Percentiles rank a stretch among this genome's conserved stretches.
phyloP scores from a whole-genome alignment of 805 yeast species.

The Kodamaea sagamina region DNA sequence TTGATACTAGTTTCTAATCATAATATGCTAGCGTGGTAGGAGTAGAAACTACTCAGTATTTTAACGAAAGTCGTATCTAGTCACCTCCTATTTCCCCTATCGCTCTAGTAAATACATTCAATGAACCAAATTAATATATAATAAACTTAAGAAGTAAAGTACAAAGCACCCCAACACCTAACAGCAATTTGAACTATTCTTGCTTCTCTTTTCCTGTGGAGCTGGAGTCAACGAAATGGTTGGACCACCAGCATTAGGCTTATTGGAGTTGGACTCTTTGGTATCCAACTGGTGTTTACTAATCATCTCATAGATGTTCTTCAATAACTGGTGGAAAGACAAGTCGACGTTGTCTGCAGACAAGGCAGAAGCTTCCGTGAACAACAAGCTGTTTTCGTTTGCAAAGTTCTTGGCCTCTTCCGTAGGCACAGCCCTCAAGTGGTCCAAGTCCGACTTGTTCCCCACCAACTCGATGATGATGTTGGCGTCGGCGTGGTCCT shows the following conservation, averaged over 20 bases:
- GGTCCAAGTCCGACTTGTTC: constrained; percentile 87
- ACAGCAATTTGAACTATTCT: constrained; percentile 70
- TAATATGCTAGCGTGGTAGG: too few relatives aligned
- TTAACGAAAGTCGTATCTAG: too few relatives aligned
- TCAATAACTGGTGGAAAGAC: constrained; percentile 89
- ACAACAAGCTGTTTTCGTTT: constrained; percentile 84
- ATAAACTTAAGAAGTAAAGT: constrained; percentile 11
- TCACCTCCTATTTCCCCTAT: too few relatives aligned
- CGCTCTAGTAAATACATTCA: background rate
- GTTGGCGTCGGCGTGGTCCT: constrained; percentile 91
- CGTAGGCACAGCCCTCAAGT: constrained; percentile 93
- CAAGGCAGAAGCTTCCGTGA: constrained; percentile 94
- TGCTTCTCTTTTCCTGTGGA: constrained; percentile 72
- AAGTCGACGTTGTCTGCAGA: constrained; percentile 92
- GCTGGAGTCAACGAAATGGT: constrained; percentile 92
- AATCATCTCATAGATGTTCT: constrained; percentile 92
- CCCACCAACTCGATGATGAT: constrained; percentile 94
- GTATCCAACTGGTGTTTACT: constrained; percentile 89
- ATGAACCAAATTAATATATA: constrained; percentile 9
- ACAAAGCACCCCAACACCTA: constrained; percentile 26
- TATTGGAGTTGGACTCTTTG: constrained; percentile 59
- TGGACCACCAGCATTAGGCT: constrained; percentile 75
- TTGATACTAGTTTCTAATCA: too few relatives aligned
- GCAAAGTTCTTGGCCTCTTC: constrained; percentile 97
- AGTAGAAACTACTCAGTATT: too few relatives aligned